Base-by-base conservation (phyloP, 257 asterid species). In the Cynanchum wilfordii region DNA sequence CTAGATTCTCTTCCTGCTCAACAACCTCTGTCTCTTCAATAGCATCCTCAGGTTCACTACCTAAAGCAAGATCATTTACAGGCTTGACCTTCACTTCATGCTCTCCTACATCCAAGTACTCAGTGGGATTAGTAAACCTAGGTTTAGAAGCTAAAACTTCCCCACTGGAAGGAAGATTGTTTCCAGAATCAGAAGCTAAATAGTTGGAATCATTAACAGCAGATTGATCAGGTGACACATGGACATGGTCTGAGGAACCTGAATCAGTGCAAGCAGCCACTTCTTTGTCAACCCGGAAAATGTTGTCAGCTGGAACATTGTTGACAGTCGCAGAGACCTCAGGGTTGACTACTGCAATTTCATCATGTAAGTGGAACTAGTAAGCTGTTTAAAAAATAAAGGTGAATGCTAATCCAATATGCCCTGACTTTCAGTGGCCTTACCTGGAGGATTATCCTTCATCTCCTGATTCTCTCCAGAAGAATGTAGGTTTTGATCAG, bases 361-460 rank as follows among this genome's bases (percentile, higher is more conserved):
- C 59, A 76, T 68, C 59, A 76, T 19, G 40, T 12, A 78, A 64
- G 42, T 51, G 42, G 73, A 15, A 64, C 73, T 79, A 65, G 69
- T 45, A 19, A 71, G 73, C 38, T 38, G 78, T 78, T 78, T 83
- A 24, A 59, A 71, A 52, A 73, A 56, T 16, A 73, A 73, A 20
- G 13, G 56, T 47, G 78, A 54, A 81, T 75, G 82, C 17, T 11
- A 65, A 58, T 52, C 76, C 59, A 66, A 27, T 22, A n/a, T 38
- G 71, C 74, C 84, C 66, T 49, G 73, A 79, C 7, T 47, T 68
- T 50, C 73, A 75, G 70, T 68, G 52, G 54, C 42, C 68, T 80
- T 73, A 68, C 67, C 75, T 24, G 29, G 66, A 72, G n/a, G 60
- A 67, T 36, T 51, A 33, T 49, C 75, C 58, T 76, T 57, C 58